Evolutionary conservation across 2,329 filamentous ascomycete species (phyloP), one percentile per base, ranked within the genome.

Genomic region (Ceratocystiopsis minuta): DNA sequence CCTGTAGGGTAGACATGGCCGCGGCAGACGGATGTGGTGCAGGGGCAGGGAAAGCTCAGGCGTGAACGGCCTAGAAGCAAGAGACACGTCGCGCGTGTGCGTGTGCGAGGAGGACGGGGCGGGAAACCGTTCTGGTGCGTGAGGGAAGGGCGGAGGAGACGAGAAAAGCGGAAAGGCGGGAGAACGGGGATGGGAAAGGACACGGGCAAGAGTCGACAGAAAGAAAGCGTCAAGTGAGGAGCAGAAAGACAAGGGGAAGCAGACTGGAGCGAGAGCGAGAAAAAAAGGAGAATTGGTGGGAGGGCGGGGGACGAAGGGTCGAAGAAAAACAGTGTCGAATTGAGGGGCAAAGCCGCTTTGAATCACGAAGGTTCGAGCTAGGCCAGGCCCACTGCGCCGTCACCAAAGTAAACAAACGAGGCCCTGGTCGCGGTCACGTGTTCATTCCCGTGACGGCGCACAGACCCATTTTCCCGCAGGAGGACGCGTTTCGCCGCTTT

Each of bases 321-420:
- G 16, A 36, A 38, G 34, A 43, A 40, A 43, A 38, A 16, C 36
- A 31, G 35, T 39, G 39, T 36, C 41, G 39, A 44, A 36, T 34
- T 39, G 37, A 34, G 34, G 37, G 40, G 34, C 35, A 34, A 46
- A 33, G 32, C 12, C 32, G 32, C n/a, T n/a, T 34, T 35, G 16
- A 37, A 43, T 31, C 36, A 41, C 33, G 17, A 39, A 45, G 38
- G 37, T 28, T 28, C 24, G 24, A 28, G 24, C 24, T 6, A 28
- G 24, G 11, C 24, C 24, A 28, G 24, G 24, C 24, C 24, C 24
- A 28, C 24, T 10, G 24, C 24, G 13, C 33, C 33, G 33, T 32
- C 20, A 16, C 38, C 40, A 48, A 46, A 50, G 48, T 50, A 50
- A 50, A 50, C 48, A 50, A 50, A 45, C 24, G 24, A 28, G 24